Base-by-base conservation (phyloP, 805 yeast genomes). In the Candida andamanensis region DNA sequence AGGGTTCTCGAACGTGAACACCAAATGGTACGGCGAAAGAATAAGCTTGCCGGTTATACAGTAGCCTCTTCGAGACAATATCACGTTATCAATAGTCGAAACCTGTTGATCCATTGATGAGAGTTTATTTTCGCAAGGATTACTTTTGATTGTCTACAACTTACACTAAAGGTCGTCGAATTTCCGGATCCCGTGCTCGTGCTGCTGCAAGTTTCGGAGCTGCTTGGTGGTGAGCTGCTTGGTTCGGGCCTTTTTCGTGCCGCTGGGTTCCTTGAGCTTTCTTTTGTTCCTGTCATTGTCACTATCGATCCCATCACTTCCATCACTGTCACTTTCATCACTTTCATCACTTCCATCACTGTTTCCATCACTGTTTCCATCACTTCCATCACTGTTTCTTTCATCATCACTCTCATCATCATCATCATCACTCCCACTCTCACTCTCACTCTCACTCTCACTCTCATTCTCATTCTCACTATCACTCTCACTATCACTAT, bases 141-240 rank as follows among this genome's bases (percentile, higher is more conserved):
- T n/a, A n/a, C n/a, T n/a, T n/a, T n/a, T n/a, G n/a, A n/a, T n/a
- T n/a, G n/a, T n/a, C n/a, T n/a, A n/a, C n/a, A n/a, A n/a, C n/a
- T n/a, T n/a, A n/a, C n/a, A 6, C 28, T 50, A 78, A 31, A 78
- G 54, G 36, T 69, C 87, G 6, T 78, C 86, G 46, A 81, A 81
- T 43, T 60, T 74, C 25, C 70, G 62, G 32, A 80, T 79, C 0
- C 85, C 85, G 41, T 78, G 84, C 35, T 74, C 79, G 32, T 72
- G 76, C 19, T 64, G 64, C 28, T 69, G 77, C 36, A 61, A 40
- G 32, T 72, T 74, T 27, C 60, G 56, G 26, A 71, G 42, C 40
- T 72, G 77, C 39, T 72, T 72, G 11, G 69, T 55, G 4, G 65
- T 47, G 31, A 67, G 36, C 42, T 45, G 46, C 40, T 46, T 51